Percentiles rank a stretch among this genome's conserved stretches.
Conservation (phyloP, 768 basidiomycete species). For the Serendipita vermifera region DNA sequence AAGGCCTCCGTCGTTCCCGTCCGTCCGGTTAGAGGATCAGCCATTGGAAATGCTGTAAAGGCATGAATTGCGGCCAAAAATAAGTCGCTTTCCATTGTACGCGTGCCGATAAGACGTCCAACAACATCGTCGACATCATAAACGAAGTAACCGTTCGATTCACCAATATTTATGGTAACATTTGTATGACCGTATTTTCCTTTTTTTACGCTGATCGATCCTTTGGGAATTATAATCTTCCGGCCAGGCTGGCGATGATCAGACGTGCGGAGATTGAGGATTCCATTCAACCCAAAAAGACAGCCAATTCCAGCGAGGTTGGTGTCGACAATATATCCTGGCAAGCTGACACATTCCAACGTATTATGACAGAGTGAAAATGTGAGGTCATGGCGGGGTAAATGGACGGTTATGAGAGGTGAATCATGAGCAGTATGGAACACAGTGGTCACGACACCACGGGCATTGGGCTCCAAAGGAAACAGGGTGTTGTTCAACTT, state of each 20-base stretch:
- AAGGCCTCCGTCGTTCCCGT: slow-evolving; percentile 36
- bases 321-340: neutral
- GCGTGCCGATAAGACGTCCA: slow-evolving; percentile 22
- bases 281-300: neutral
- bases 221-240: neutral
- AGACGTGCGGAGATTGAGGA: neutral
- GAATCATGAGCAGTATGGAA: neutral
- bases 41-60: slow-evolving; percentile 29
- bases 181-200: neutral
- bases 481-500: neutral
- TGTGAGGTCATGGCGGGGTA: neutral
- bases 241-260: neutral
- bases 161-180: neutral
- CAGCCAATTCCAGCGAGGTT: neutral
- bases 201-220: neutral
- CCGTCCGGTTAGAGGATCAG: slow-evolving; percentile 33
- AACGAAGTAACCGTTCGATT: neutral
- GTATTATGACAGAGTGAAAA: neutral
- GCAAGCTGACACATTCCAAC: neutral
- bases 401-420: neutral
- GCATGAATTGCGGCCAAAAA: slow-evolving; percentile 36
- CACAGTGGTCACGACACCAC: neutral
- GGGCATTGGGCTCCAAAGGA: neutral
- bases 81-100: slow-evolving; percentile 22
- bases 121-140: slow-evolving; percentile 24